Percentiles rank a stretch among this genome's conserved stretches.
These are phyloP conservation scores for Hypomyces perniciosus DNA, from an alignment of 2,329 filamentous ascomycete genomes.

Conservation along the genomic window DNA sequence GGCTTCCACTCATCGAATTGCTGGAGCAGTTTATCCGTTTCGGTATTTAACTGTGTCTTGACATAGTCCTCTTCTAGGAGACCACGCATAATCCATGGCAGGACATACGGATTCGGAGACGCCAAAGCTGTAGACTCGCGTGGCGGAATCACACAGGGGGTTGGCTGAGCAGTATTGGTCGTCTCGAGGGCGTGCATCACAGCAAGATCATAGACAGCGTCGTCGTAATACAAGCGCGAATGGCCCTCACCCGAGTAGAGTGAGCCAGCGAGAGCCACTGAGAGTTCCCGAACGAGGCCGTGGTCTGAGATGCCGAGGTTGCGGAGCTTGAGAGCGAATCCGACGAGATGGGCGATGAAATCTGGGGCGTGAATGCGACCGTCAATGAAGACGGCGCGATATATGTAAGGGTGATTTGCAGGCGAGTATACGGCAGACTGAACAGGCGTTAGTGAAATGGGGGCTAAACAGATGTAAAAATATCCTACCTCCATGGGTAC, in stretches of 20 bases:
- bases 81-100: slow-evolving; percentile 94
- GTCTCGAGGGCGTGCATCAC: slow-evolving; percentile 71
- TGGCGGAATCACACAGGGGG: slow-evolving; percentile 13
- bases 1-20: slow-evolving; percentile 96
- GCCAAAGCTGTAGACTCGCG: slow-evolving; percentile 28
- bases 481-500: slow-evolving; percentile 77
- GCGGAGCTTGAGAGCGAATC: slow-evolving; percentile 86
- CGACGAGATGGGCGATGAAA: slow-evolving; percentile 88
- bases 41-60: slow-evolving; percentile 68
- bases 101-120: slow-evolving; percentile 74
- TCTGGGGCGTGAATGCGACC: slow-evolving; percentile 86
- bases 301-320: slow-evolving; percentile 93
- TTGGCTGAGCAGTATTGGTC: slow-evolving; percentile 39
- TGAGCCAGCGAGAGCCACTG: slow-evolving; percentile 79
- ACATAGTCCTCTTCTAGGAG: slow-evolving; percentile 89
- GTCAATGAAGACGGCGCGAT: slow-evolving; percentile 92
- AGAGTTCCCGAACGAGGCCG: slow-evolving; percentile 85
- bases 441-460: slow-evolving; percentile 15
- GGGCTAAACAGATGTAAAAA: not conserved
- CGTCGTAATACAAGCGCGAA: slow-evolving; percentile 86
- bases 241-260: slow-evolving; percentile 91
- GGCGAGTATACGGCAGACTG: slow-evolving; percentile 80
- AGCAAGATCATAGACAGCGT: slow-evolving; percentile 74
- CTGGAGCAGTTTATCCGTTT: slow-evolving; percentile 71
- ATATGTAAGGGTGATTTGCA: slow-evolving; percentile 85